Evolutionary conservation across 331 rosid species (phyloP), one percentile per base, ranked within the genome.

Genomic region (Cydonia oblonga): DNA sequence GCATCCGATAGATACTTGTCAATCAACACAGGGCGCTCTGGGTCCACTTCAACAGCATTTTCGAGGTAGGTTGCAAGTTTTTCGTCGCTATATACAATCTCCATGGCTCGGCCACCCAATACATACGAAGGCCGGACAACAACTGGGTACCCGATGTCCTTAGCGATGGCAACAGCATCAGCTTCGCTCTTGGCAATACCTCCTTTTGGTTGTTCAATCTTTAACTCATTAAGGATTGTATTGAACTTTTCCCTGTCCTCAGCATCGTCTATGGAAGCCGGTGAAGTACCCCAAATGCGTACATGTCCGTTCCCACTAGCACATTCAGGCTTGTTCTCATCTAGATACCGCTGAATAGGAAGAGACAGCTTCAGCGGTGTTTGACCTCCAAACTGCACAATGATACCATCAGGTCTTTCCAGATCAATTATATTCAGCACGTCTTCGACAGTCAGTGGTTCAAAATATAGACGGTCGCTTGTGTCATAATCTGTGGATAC

Each of bases 321-420:
- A 71, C 85, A 86, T 32, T 26, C 74, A 58, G 75, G 89, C 87
- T 89, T 91, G 66, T 81, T 81, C 78, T 95, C 97, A 66, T 95
- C 97, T 57, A 95, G 78, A 79, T 91, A 95, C 35, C 51, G 87
- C 74, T 95, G 92, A 59, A 95, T 58, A 23, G 97, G 99, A 65
- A 95, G 96, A 75, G 97, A 78, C 64, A 95, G 75, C 85, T 95
- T 95, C 81, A 95, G 76, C 3, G 99, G 96, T 66, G 99, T 95
- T 85, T 95, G 99, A 80, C 97, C 99, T 80, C 99, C 99, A 83
- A 95, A 95, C 75, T 95, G 99, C 26, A 95, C 96, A 80, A 95
- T 95, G 86, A 95, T 95, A 19, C 99, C 99, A 73, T 89, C 99
- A 26, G 99, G 99, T 75, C 89, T 86, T 80, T 95, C 99, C 86